Evolutionary conservation across 2,329 filamentous ascomycete genomes (phyloP), one percentile per base, ranked within the genome.

Genomic region (Alternaria angustiovoidea): DNA sequence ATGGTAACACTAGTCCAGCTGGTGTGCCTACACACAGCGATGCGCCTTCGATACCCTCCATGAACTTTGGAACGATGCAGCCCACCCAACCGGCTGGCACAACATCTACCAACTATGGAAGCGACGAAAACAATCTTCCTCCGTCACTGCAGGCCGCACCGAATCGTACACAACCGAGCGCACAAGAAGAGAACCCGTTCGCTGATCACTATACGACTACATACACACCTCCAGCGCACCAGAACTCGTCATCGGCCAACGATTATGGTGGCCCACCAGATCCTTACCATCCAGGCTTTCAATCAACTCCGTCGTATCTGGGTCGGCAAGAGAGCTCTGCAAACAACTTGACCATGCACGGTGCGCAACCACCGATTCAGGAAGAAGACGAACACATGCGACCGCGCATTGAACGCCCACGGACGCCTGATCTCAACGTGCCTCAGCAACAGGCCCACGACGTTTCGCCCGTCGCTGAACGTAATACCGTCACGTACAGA

Each of bases 291-390:
- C 73, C 76, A 2, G 68, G 72, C 1, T 81, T 75, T 44, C 73
- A 78, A 52, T 71, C 72, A 18, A 82, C 80, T 24, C 78, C 78
- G 4, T 79, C 75, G 4, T 83, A 82, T 60, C 63, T 82, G 28
- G 77, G 78, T 3, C 69, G 81, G 42, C 81, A 83, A 67, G 73
- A 78, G 61, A 81, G 79, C 57, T 78, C 80, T 28, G 75, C 69
- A 5, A 78, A 81, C 57, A 78, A 81, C 26, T 46, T 81, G 51
- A 82, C 80, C 2, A 84, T 84, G 82, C 81, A 82, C 55, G 82
- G 81, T 8, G 77, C 68, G n/a, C 67, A 66, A 43, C 52, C 62
- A 18, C 42, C 59, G 8, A 65, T 74, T 43, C 60, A 59, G 22
- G 75, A 76, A 43, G 75, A 74, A 51, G 70, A 73, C 20, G 65